phyloP scores from a whole-genome alignment of 331 rosid species.

The Cydonia oblonga region DNA sequence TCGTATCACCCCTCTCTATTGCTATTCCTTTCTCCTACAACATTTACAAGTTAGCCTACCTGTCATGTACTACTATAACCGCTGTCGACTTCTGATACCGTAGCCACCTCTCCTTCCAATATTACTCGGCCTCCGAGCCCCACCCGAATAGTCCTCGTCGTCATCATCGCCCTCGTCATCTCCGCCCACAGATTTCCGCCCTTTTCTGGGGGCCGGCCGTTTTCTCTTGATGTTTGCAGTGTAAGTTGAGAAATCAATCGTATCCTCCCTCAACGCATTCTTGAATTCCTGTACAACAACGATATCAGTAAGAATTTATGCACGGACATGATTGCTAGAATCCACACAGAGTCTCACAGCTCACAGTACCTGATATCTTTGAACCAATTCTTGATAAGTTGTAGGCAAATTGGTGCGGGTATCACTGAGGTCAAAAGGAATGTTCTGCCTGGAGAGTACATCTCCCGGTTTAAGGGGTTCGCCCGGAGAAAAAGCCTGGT shows the following conservation, averaged over 20 bases:
- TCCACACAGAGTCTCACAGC: neutral
- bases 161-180: conserved; percentile 44
- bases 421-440: conserved; percentile 53
- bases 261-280: conserved; percentile 68
- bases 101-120: conserved; percentile 51
- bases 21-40: conserved; percentile 43
- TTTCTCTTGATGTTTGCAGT: conserved; percentile 77
- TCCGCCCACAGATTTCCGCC: conserved; percentile 54
- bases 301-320: neutral
- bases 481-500: conserved; percentile 75
- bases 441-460: conserved; percentile 58
- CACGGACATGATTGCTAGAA: neutral
- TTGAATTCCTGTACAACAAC: conserved; percentile 67
- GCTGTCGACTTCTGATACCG: conserved; percentile 44
- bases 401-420: conserved; percentile 56
- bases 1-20: conserved; percentile 24
- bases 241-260: conserved; percentile 70
- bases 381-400: conserved; percentile 57
- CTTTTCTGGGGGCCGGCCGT: conserved; percentile 69
- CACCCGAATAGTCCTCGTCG: conserved; percentile 50
- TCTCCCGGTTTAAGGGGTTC: conserved; percentile 88
- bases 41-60: conserved; percentile 97
- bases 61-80: conserved; percentile 37
- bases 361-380: conserved; percentile 70
- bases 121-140: conserved; percentile 40